Base-by-base conservation (phyloP, 2,329 filamentous ascomycete species). In the Arthroderma uncinatum region DNA sequence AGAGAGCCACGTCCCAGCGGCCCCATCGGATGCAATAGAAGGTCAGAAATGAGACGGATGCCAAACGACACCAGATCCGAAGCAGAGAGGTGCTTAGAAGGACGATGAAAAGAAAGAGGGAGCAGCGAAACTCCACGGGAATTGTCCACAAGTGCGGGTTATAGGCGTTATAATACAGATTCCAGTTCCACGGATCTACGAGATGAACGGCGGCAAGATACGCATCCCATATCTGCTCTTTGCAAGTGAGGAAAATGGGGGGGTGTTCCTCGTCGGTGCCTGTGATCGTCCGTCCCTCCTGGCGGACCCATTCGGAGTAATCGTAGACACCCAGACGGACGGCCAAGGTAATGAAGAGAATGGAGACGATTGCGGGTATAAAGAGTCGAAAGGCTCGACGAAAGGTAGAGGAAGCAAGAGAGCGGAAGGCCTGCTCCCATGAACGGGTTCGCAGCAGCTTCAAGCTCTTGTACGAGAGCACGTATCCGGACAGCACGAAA, bases 111-210 rank as follows among this genome's bases (percentile, higher is more conserved):
- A 76, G 69, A 23, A 73, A 70, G 7, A 76, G 68, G 2, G 73
- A 76, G 59, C 71, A 71, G 42, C 73, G 73, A 53, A 76, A 72
- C 61, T 76, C 74, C 6, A 74, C 69, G 0, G 73, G 73, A 23
- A 76, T 75, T 6, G 73, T 75, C 74, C 74, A 76, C 1, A 76
- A 66, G 56, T 76, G 74, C 9, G 72, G 72, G 48, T 75, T 74
- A 64, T 74, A 75, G 60, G 73, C 69, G 60, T 73, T 73, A 60
- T 73, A 73, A 58, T 68, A 72, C 3, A 72, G 63, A 1, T 56
- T 60, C 69, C 70, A 73, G 55, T 72, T 65, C 56, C 70, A 73
- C 10, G 68, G 69, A 57, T 73, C 68, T 54, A 71, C 63, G 28
- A 73, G 64, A n/a, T 62, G 64, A 2, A 65, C 64, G 10, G 72